These are phyloP conservation scores for Calendula officinalis DNA, from an alignment of 129 eudicot genomes.

Conservation along the genomic window DNA sequence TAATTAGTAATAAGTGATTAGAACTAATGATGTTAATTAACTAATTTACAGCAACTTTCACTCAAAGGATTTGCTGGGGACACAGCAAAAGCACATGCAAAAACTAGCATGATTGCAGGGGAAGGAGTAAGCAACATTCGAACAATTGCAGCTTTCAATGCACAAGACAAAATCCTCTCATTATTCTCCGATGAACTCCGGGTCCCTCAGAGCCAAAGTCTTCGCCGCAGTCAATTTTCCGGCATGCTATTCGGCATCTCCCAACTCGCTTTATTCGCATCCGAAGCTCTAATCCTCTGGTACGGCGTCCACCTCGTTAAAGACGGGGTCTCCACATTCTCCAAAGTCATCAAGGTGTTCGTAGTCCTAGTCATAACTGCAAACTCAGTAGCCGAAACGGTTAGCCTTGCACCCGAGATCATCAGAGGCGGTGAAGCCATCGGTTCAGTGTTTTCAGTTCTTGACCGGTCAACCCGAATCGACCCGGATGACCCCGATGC, in stretches of 20 bases:
- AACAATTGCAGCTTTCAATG: slow-evolving; percentile 93
- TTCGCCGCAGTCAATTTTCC: slow-evolving; percentile 66
- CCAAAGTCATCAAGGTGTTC: slow-evolving; percentile 86
- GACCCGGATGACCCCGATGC: slow-evolving; percentile 90
- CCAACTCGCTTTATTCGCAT: slow-evolving; percentile 86
- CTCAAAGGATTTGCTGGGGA: slow-evolving; percentile 97
- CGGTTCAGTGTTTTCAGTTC: slow-evolving; percentile 82
- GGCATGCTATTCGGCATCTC: slow-evolving; percentile 86
- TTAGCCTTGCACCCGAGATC: slow-evolving; percentile 92
- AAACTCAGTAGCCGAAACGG: slow-evolving; percentile 90
- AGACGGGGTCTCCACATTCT: slow-evolving; percentile 75
- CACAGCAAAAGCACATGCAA: slow-evolving; percentile 97
- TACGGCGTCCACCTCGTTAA: slow-evolving; percentile 86
- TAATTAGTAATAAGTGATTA: neutral
- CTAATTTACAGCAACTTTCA: slow-evolving; percentile 74
- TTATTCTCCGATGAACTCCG: slow-evolving; percentile 68
- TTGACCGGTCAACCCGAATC: slow-evolving; percentile 73
- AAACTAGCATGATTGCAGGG: slow-evolving; percentile 98
- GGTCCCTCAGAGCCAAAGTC: slow-evolving; percentile 67
- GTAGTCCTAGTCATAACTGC: slow-evolving; percentile 88
- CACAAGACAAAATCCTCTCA: slow-evolving; percentile 79
- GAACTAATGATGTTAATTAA: neutral
- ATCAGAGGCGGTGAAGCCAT: slow-evolving; percentile 96
- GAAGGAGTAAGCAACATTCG: slow-evolving; percentile 98
- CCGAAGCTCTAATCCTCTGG: slow-evolving; percentile 96